Evolutionary conservation across 2,329 filamentous ascomycete genomes (phyloP).

Genomic region (Trichoderma pleuroti): DNA sequence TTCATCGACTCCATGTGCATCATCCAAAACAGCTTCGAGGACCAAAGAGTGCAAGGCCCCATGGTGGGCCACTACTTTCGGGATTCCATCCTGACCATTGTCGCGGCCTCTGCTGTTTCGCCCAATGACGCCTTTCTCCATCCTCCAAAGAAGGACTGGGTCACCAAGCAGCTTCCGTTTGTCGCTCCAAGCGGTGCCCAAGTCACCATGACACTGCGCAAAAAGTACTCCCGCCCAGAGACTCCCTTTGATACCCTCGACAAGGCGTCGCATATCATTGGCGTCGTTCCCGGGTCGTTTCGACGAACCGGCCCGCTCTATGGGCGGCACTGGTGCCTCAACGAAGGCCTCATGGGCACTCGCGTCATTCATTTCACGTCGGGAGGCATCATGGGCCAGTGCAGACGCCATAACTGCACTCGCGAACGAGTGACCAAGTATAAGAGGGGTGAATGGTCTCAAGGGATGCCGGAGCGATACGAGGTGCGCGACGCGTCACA

Average conservation of each 20-base stretch:
- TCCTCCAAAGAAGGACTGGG: slow-evolving; percentile 4
- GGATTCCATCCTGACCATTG: slow-evolving; percentile 5
- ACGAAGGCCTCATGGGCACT: neutral
- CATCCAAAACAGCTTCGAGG: neutral
- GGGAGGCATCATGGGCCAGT: neutral
- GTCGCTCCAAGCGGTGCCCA: neutral
- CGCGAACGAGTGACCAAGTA: neutral
- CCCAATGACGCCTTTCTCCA: neutral
- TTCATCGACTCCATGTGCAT: slow-evolving; percentile 15
- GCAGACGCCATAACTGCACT: neutral
- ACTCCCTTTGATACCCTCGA: neutral
- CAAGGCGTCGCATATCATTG: neutral
- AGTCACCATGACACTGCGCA: neutral
- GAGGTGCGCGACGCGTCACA: neutral
- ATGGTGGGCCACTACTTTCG: neutral
- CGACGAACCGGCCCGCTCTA: slow-evolving; percentile 8
- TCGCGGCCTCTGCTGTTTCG: neutral
- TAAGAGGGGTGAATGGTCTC: neutral
- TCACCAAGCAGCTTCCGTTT: neutral
- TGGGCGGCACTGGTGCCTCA: slow-evolving; percentile 1
- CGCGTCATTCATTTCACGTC: neutral
- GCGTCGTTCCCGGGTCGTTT: neutral
- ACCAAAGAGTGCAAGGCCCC: neutral
- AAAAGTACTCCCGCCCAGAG: neutral
- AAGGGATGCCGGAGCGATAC: neutral